A percentile compares a stretch with the other conserved stretches of the same genome.
phyloP scores from a whole-genome alignment of 75 land plant species.

The Cupressus sempervirens region DNA sequence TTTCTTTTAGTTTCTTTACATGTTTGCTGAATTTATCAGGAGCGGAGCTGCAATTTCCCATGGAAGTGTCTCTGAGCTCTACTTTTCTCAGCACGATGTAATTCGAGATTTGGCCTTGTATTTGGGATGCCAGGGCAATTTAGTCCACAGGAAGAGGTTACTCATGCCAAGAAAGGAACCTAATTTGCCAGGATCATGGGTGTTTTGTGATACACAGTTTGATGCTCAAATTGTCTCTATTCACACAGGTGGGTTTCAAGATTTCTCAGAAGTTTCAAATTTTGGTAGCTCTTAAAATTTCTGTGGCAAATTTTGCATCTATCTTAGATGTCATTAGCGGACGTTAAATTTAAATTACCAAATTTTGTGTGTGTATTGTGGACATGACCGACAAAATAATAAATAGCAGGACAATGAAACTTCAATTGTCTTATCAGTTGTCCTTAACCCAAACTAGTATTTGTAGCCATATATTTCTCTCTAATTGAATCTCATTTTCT shows the following conservation, averaged over 20 bases:
- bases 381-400: too few species aligned
- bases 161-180: slow-evolving; percentile 48
- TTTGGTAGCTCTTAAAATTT: neutral
- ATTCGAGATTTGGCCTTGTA: slow-evolving; percentile 57
- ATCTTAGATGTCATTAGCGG: neutral
- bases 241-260: slow-evolving; percentile 42
- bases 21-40: neutral
- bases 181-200: slow-evolving; percentile 51
- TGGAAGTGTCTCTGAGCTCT: slow-evolving; percentile 38
- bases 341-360: too few species aligned
- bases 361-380: too few species aligned
- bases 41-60: neutral
- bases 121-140: slow-evolving; percentile 11
- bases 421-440: too few species aligned
- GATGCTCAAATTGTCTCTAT: slow-evolving; percentile 54
- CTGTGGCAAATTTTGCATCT: too few species aligned
- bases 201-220: slow-evolving; percentile 28
- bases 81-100: slow-evolving; percentile 52
- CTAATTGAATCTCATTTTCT: neutral
- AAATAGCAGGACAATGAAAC: too few species aligned
- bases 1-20: too few species aligned
- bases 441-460: too few species aligned
- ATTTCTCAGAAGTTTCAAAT: neutral
- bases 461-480: neutral
- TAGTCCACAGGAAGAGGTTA: slow-evolving; percentile 31